phyloP scores from a whole-genome alignment of 441 rosid genomes.

The Metrosideros polymorpha region DNA sequence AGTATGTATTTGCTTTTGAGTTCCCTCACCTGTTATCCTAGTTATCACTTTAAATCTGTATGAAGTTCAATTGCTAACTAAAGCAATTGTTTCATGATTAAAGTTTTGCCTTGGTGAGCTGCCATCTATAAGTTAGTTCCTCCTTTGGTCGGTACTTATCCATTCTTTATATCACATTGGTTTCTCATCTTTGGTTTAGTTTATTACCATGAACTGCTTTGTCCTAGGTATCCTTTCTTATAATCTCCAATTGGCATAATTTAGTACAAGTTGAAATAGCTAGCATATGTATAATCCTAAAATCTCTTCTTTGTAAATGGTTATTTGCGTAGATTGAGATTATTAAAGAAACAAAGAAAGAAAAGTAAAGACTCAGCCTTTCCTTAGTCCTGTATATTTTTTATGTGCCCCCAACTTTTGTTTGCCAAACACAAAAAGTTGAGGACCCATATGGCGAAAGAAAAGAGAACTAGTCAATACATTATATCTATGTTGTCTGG shows the following conservation, averaged over 20 bases:
- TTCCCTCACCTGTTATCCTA: not conserved
- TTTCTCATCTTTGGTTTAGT: not conserved
- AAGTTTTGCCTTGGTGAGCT: not conserved
- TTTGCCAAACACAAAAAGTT: not conserved
- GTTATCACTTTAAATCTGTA: not conserved
- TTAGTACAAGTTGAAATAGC: not conserved
- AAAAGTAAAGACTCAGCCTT: not conserved
- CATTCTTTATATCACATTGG: not conserved
- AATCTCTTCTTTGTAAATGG: not conserved
- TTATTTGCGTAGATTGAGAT: not conserved
- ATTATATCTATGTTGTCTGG: not conserved
- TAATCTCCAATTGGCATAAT: not conserved
- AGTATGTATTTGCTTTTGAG: not conserved
- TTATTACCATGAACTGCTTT: not conserved
- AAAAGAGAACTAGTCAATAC: not conserved
- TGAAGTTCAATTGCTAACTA: not conserved
- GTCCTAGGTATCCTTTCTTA: not conserved
- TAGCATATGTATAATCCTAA: not conserved
- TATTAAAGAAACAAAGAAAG: not conserved
- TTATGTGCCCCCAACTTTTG: not conserved
- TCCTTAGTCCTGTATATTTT: not conserved
- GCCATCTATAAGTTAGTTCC: not conserved
- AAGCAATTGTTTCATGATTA: not conserved
- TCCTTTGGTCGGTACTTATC: not conserved
- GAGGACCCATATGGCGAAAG: not conserved